These are phyloP conservation scores for Mycothermus thermophilus DNA, from an alignment of 495 filamentous ascomycete species.

Conservation along the genomic window DNA sequence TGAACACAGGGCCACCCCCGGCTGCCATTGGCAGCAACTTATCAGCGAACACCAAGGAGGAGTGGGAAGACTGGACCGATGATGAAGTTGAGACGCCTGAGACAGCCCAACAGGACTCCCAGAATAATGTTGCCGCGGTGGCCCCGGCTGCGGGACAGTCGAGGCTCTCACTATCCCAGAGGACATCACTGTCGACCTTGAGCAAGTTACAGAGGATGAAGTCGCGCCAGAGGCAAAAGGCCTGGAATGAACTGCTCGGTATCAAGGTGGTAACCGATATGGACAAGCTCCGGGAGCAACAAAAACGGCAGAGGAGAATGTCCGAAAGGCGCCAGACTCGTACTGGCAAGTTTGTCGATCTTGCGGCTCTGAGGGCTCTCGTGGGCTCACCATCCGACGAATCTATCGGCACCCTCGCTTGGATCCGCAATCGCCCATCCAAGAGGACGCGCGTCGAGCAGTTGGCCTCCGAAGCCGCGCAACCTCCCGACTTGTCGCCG, in stretches of 20 bases:
- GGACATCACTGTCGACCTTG: slow-evolving; percentile 9
- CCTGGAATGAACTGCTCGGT: slow-evolving; percentile 44
- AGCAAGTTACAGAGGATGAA: slow-evolving; percentile 27
- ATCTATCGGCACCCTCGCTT: slow-evolving; percentile 29
- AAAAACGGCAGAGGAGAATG: slow-evolving; percentile 6
- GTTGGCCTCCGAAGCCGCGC: slow-evolving; percentile 8
- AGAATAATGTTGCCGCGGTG: slow-evolving; percentile 6
- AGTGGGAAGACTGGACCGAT: slow-evolving; percentile 37
- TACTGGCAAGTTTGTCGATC: slow-evolving; percentile 34
- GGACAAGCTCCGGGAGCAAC: slow-evolving; percentile 24
- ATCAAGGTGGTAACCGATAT: slow-evolving; percentile 54
- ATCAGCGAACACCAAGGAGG: slow-evolving; percentile 17
- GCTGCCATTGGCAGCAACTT: neutral
- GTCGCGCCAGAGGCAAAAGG: slow-evolving; percentile 37
- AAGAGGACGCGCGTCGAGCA: slow-evolving; percentile 18
- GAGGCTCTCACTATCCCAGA: slow-evolving; percentile 3
- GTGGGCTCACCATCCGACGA: slow-evolving; percentile 29
- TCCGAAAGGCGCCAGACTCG: slow-evolving; percentile 12
- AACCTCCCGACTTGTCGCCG: slow-evolving; percentile 51
- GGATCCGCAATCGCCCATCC: slow-evolving; percentile 26
- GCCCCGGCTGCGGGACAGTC: slow-evolving; percentile 5
- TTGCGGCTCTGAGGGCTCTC: slow-evolving; percentile 36
- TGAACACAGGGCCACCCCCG: slow-evolving; percentile 2
- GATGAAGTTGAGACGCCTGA: slow-evolving; percentile 22
- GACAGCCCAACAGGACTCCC: slow-evolving; percentile 12